Percentiles rank a stretch among this genome's conserved stretches.
Conservation (phyloP, 768 basidiomycete species). For the Fomitopsis serialis region DNA sequence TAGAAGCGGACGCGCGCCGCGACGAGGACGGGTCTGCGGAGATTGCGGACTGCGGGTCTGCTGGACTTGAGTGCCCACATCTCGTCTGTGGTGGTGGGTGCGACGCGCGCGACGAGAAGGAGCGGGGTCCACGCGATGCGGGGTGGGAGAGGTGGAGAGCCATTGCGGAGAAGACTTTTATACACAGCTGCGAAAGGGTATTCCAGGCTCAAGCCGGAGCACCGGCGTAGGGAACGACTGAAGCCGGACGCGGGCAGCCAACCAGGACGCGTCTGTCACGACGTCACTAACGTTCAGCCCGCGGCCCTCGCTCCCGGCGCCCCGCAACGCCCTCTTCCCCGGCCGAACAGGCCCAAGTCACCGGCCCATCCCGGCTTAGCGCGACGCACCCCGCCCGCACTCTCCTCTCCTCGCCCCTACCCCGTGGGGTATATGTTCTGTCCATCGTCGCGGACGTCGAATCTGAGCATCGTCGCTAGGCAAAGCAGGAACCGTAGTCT, state of each 20-base stretch:
- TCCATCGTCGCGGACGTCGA: no score
- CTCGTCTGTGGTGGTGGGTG: background rate
- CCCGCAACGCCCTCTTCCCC: background rate
- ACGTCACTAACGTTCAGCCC: background rate
- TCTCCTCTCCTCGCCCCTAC: no score
- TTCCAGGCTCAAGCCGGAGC: background rate
- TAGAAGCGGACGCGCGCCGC: conserved; percentile 18
- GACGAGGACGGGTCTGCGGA: conserved; percentile 13
- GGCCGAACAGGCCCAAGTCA: background rate
- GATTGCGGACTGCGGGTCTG: conserved; percentile 11
- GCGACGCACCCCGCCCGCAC: no score
- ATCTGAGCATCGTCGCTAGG: background rate
- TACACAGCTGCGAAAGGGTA: background rate
- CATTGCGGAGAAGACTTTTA: background rate
- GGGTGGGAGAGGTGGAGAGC: background rate
- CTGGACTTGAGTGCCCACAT: conserved; percentile 15
- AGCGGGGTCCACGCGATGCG: background rate
- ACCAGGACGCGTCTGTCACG: background rate
- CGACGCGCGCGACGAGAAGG: conserved; percentile 6
- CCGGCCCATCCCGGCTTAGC: no score
- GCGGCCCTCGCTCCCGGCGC: background rate
- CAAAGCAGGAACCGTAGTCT: background rate
- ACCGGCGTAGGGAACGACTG: background rate
- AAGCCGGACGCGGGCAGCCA: background rate
- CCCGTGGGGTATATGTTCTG: no score